Evolutionary conservation across 2,329 filamentous ascomycete genomes (phyloP).

Genomic region (Magnaporthiopsis rhizophila): DNA sequence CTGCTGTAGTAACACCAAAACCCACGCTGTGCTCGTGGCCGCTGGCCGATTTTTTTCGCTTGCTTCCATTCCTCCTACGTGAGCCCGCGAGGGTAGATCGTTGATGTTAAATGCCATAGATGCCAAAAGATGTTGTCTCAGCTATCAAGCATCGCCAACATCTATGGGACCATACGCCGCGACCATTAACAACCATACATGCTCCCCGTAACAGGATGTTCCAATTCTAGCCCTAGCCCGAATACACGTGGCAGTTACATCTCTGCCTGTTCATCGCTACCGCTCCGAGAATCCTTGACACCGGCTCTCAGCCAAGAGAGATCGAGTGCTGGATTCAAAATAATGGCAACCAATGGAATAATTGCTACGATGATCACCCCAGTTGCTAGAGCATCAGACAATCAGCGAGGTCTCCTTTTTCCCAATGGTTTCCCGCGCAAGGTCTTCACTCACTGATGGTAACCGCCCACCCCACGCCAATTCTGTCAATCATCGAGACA

Average conservation of each 20-base stretch:
- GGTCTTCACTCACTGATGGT: constrained; percentile 7
- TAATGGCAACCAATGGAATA: not conserved
- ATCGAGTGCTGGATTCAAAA: not conserved
- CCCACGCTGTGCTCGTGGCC: not conserved
- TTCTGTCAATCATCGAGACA: constrained; percentile 10
- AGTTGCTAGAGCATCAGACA: not conserved
- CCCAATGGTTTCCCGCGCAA: not conserved
- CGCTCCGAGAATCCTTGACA: not conserved
- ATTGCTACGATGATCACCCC: not conserved
- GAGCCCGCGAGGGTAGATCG: not conserved
- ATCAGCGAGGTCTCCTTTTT: not conserved
- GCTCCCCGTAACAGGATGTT: no score
- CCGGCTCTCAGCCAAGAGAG: not conserved
- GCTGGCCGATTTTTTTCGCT: not conserved
- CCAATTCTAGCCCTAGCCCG: no score
- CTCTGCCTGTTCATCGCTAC: not conserved
- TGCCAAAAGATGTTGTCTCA: no score
- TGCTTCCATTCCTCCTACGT: not conserved
- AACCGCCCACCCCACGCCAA: constrained; percentile 12
- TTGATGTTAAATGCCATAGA: no score
- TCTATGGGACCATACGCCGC: no score
- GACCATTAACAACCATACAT: no score
- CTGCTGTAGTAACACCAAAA: not conserved
- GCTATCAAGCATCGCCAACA: no score
- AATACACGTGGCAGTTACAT: not conserved